Percentiles rank a stretch among this genome's conserved stretches.
Evolutionary conservation across 257 asterid genomes (phyloP).

Genomic region (Haberlea rhodopensis): DNA sequence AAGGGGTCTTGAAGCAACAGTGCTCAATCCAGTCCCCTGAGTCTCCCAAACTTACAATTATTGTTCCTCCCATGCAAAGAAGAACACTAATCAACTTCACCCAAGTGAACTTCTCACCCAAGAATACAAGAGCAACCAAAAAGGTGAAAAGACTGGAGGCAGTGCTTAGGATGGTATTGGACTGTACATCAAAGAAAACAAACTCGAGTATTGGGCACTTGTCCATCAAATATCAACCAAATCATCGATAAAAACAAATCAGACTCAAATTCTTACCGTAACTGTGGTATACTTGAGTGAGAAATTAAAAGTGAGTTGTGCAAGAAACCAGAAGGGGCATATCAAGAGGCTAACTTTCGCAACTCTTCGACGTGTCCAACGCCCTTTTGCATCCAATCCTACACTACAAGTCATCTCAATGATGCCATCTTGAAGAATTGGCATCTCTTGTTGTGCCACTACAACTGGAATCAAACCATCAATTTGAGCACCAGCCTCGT

Average conservation of each 20-base stretch:
- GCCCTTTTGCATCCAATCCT: constrained; percentile 78
- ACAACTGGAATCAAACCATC: constrained; percentile 26
- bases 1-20: constrained; percentile 59
- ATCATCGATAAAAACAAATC: not conserved
- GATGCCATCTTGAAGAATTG: constrained; percentile 7
- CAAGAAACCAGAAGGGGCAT: constrained; percentile 90
- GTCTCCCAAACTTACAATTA: constrained; percentile 85
- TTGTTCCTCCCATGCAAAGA: constrained; percentile 95
- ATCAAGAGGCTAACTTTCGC: constrained; percentile 89
- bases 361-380: constrained; percentile 80
- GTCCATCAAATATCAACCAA: not conserved
- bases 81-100: constrained; percentile 76
- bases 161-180: constrained; percentile 92
- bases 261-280: constrained; percentile 54
- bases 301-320: constrained; percentile 88
- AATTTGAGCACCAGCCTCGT: constrained; percentile 25
- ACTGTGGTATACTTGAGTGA: constrained; percentile 95
- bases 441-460: constrained; percentile 19
- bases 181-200: constrained; percentile 43
- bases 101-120: constrained; percentile 92
- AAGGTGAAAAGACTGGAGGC: constrained; percentile 92
- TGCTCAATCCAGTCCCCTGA: constrained; percentile 45
- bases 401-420: constrained; percentile 13
- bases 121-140: constrained; percentile 75
- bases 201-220: constrained; percentile 17